phyloP scores from a whole-genome alignment of 2,329 filamentous ascomycete species.

The Gnomoniopsis smithogilvyi region DNA sequence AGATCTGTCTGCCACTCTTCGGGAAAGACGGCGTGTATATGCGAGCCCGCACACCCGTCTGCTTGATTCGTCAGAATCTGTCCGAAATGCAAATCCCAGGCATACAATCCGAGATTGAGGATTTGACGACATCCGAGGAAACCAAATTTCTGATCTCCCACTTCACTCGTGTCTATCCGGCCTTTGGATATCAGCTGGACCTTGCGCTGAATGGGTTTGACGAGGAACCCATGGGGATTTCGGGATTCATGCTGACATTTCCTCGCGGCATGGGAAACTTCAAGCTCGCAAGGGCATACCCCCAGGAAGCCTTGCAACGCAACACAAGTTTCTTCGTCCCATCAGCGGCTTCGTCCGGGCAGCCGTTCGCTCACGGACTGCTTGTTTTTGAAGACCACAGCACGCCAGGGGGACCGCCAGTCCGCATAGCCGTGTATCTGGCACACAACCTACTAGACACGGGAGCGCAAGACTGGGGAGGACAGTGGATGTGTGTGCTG shows the following conservation, averaged over 20 bases:
- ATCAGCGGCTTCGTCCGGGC: neutral
- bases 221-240: neutral
- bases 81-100: neutral
- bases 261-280: slow-evolving; percentile 18
- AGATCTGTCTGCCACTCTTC: slow-evolving; percentile 42
- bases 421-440: slow-evolving; percentile 9
- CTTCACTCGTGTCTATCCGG: slow-evolving; percentile 19
- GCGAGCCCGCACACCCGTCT: slow-evolving; percentile 19
- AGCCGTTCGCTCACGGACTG: slow-evolving; percentile 9
- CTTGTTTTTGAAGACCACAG: slow-evolving; percentile 10
- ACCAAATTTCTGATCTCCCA: slow-evolving; percentile 19
- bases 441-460: neutral
- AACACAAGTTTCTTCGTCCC: slow-evolving; percentile 19
- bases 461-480: neutral
- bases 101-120: slow-evolving; percentile 7
- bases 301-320: slow-evolving; percentile 1
- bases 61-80: slow-evolving; percentile 16
- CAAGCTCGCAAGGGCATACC: slow-evolving; percentile 12
- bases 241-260: slow-evolving; percentile 22
- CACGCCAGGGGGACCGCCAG: neutral
- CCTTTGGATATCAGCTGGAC: slow-evolving; percentile 20
- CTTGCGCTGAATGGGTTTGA: slow-evolving; percentile 18
- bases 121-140: slow-evolving; percentile 15
- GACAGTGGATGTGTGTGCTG: slow-evolving; percentile 13
- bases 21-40: slow-evolving; percentile 20